Evolutionary conservation across 1,284 basidiomycete genomes (phyloP).

Genomic region (Ceratobasidium sp.): DNA sequence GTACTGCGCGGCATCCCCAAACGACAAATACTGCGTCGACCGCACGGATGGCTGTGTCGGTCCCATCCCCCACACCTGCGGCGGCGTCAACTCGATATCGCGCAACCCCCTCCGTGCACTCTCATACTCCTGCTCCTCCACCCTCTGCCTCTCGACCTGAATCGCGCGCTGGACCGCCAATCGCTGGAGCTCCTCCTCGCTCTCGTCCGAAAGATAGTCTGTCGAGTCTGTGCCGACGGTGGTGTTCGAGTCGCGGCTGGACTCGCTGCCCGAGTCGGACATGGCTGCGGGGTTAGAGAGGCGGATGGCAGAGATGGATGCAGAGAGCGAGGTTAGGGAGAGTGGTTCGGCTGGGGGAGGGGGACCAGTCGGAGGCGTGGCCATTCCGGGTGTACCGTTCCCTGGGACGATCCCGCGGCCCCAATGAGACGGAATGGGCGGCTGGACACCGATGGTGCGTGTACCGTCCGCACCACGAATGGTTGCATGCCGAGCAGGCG

Average conservation of each 20-base stretch:
- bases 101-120: constrained; percentile 22
- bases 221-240: constrained; percentile 45
- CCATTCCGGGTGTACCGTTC: neutral
- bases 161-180: constrained; percentile 44
- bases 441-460: neutral
- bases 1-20: constrained; percentile 29
- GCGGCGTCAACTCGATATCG: constrained; percentile 31
- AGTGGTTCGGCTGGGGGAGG: constrained; percentile 11
- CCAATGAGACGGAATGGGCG: constrained; percentile 3
- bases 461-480: constrained; percentile 11
- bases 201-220: constrained; percentile 46
- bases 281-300: constrained; percentile 39
- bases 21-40: constrained; percentile 32
- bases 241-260: constrained; percentile 40
- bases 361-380: neutral
- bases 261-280: constrained; percentile 33
- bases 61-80: constrained; percentile 12
- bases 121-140: constrained; percentile 32
- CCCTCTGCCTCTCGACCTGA: constrained; percentile 28
- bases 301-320: constrained; percentile 23
- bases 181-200: constrained; percentile 45
- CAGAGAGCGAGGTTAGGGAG: constrained; percentile 36
- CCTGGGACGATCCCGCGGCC: constrained; percentile 6
- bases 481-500: neutral
- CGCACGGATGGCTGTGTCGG: constrained; percentile 15